Percentiles rank a stretch among this genome's conserved stretches.
Evolutionary conservation across 2,329 filamentous ascomycete species (phyloP).

Genomic region (Diaporthe citrichinensis): DNA sequence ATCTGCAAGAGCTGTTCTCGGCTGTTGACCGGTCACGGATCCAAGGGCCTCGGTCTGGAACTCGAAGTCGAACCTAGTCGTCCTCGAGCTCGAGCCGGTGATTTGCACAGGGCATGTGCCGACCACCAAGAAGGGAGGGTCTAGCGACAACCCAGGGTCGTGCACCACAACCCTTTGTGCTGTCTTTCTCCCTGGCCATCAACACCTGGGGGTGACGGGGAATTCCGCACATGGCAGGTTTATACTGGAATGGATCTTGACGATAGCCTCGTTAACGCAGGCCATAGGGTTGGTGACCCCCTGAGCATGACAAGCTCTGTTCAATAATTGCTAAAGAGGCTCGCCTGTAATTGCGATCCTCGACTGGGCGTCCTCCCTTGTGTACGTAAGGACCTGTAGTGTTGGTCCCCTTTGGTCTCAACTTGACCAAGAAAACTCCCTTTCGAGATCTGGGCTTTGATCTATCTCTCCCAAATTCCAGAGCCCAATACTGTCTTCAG

Average conservation of each 20-base stretch:
- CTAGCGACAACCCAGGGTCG: neutral
- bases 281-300: neutral
- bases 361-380: constrained; percentile 6
- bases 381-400: neutral
- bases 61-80: constrained; percentile 2
- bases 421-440: neutral
- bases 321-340: neutral
- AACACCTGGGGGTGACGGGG: neutral
- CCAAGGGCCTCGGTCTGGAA: constrained; percentile 25
- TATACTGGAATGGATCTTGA: constrained; percentile 23
- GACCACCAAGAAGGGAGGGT: constrained; percentile 12
- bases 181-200: constrained; percentile 4
- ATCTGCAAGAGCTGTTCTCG: constrained; percentile 20
- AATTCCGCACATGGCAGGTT: constrained; percentile 10
- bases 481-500: neutral
- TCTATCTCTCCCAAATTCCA: constrained; percentile 16
- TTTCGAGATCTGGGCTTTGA: constrained; percentile 8
- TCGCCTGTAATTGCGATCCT: constrained; percentile 17
- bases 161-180: neutral
- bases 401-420: neutral
- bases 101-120: constrained; percentile 2
- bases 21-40: constrained; percentile 15
- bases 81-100: constrained; percentile 6
- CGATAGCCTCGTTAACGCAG: constrained; percentile 11
- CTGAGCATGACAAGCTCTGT: neutral